phyloP scores from a whole-genome alignment of 768 basidiomycete genomes.

The Xerocomellus dryophilus region DNA sequence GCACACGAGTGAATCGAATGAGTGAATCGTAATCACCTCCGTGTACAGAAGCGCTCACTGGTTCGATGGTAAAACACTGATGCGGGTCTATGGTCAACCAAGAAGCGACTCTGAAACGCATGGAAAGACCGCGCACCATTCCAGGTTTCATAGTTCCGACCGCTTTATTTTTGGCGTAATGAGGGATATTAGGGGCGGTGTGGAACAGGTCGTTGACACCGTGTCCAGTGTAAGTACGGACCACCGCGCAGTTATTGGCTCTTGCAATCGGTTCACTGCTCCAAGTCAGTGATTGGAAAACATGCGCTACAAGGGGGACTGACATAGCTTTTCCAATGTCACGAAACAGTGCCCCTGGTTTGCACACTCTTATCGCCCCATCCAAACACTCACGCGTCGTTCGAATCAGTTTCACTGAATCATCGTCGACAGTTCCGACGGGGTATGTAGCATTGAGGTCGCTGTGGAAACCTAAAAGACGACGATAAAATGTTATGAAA shows the following conservation, averaged over 20 bases:
- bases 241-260: slow-evolving; percentile 82
- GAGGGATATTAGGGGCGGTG: slow-evolving; percentile 80
- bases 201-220: slow-evolving; percentile 90
- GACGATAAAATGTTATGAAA: neutral
- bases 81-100: slow-evolving; percentile 5
- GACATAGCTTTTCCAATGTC: slow-evolving; percentile 87
- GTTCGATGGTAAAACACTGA: slow-evolving; percentile 75
- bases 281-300: slow-evolving; percentile 11
- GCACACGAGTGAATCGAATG: slow-evolving; percentile 4
- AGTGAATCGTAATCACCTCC: slow-evolving; percentile 1
- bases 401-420: slow-evolving; percentile 76
- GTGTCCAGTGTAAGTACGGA: slow-evolving; percentile 89
- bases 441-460: slow-evolving; percentile 95
- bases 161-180: slow-evolving; percentile 93
- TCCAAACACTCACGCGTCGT: slow-evolving; percentile 83
- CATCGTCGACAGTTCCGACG: slow-evolving; percentile 80
- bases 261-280: slow-evolving; percentile 80
- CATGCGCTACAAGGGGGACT: slow-evolving; percentile 30
- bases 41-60: slow-evolving; percentile 41
- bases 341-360: slow-evolving; percentile 87
- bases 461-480: slow-evolving; percentile 71
- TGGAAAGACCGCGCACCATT: slow-evolving; percentile 55
- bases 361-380: slow-evolving; percentile 88
- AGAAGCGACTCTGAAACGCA: neutral
- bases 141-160: slow-evolving; percentile 91